Evolutionary conservation across 2,329 filamentous ascomycete genomes (phyloP), one percentile per base, ranked within the genome.

Genomic region (Cyphellophora europaea): DNA sequence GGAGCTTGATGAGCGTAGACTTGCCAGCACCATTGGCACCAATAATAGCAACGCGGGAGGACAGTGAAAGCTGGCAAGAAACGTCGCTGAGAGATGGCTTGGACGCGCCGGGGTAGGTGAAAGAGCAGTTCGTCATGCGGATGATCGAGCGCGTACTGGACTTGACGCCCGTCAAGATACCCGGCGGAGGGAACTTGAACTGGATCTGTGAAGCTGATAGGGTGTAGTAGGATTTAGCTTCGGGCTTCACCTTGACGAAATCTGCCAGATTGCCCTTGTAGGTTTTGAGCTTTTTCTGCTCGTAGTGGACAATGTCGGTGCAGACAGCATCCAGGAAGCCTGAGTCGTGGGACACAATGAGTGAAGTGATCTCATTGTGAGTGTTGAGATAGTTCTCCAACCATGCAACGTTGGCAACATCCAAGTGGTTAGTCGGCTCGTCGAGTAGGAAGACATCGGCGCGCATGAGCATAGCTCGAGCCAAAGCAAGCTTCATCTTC

Each of bases 401-500:
- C 91, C 91, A 98, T 48, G 83, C 86, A 51, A 98, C 87, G 61
- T 96, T 96, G 54, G 79, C 79, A 51, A 96, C 88, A 59, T 98
- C 91, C 58, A 98, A 70, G 65, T 98, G 91, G 69, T 98, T 98
- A 52, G 91, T 98, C 61, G 91, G 91, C 74, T 98, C 91, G 72
- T 98, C 91, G 38, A 98, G 77, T 33, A 98, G 71, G 39, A 98
- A 74, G 33, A 98, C 88, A 58, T 98, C 91, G n/a, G 91, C 89
- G 55, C 80, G 83, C 71, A 91, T 84, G 53, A 98, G 73, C 88
- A 98, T 96, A 45, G 91, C 91, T 53, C 91, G 78, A 34, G 91
- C 91, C 59, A 98, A 66, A 47, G 91, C 91, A 42, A 98, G 69
- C 77, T 98, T 98, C 91, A 98, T 98, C 75, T 96, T 96, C 91